A percentile compares a stretch with the other conserved stretches of the same genome.
Evolutionary conservation across 345 rosid species (phyloP).

Genomic region (Aethionema arabicum): DNA sequence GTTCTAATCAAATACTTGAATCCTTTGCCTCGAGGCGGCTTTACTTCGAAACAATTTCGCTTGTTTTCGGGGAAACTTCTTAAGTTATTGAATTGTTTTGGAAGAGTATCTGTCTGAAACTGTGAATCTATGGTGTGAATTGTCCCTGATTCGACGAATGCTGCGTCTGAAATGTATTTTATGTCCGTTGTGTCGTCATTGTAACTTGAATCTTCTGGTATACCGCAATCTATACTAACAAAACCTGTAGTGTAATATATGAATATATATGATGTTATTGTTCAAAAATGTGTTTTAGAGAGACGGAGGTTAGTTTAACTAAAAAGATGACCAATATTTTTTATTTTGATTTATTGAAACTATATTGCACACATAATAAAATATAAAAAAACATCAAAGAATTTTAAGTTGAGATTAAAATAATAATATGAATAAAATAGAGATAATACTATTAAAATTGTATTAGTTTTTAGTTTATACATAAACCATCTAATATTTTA

Average conservation of each 20-base stretch:
- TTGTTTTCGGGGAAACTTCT: slow-evolving; percentile 43
- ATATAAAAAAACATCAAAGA: too few relatives aligned
- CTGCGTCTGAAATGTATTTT: slow-evolving; percentile 37
- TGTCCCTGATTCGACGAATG: slow-evolving; percentile 36
- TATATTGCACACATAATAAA: too few relatives aligned
- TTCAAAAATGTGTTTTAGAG: too few relatives aligned
- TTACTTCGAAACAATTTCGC: slow-evolving; percentile 38
- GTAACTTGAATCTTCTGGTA: slow-evolving; percentile 30
- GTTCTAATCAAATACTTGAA: slow-evolving; percentile 50
- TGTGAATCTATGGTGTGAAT: slow-evolving; percentile 10
- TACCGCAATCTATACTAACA: slow-evolving; percentile 46
- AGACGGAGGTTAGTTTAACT: too few relatives aligned
- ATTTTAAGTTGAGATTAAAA: too few relatives aligned
- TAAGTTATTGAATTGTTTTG: slow-evolving; percentile 31
- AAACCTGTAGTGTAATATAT: slow-evolving; percentile 31
- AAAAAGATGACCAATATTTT: too few relatives aligned
- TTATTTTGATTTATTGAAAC: too few relatives aligned
- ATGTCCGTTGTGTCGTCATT: slow-evolving; percentile 36
- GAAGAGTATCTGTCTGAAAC: slow-evolving; percentile 18
- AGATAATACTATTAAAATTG: too few relatives aligned
- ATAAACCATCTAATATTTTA: too few relatives aligned
- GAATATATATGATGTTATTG: background rate
- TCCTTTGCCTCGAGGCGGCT: slow-evolving; percentile 28
- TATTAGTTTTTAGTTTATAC: too few relatives aligned
- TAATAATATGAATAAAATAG: too few relatives aligned